phyloP scores from a whole-genome alignment of 108 stramenopile genomes.

The Aurantiochytrium sp. region DNA sequence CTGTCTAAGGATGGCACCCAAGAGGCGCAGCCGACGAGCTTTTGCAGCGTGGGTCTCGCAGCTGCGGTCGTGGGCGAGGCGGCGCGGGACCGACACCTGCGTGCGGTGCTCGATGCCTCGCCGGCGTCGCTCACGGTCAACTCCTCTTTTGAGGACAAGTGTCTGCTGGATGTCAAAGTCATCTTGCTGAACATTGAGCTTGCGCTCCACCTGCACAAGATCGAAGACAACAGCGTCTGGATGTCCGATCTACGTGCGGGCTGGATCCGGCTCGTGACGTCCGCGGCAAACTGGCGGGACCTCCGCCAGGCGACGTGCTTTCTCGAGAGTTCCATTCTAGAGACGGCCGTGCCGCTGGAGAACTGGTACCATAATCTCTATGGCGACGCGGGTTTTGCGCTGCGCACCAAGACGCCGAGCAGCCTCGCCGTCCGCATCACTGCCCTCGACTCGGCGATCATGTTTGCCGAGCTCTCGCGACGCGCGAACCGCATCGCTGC shows the following conservation, averaged over 20 bases:
- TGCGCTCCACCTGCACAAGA: background rate
- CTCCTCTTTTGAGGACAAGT: conserved; percentile 3
- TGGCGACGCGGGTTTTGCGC: conserved; percentile 14
- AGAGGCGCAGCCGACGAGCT: background rate
- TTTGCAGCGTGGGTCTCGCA: background rate
- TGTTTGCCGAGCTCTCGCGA: background rate
- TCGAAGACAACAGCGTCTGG: background rate
- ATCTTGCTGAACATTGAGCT: conserved; percentile 4
- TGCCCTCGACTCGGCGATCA: background rate
- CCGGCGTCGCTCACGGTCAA: background rate
- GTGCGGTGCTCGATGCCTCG: background rate
- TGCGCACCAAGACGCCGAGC: background rate
- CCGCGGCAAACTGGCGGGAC: conserved; percentile 2
- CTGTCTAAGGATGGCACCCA: background rate
- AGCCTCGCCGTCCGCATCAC: background rate
- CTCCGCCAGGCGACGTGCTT: background rate
- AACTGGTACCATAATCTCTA: conserved; percentile 9
- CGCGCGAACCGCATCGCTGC: background rate
- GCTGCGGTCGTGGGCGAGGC: background rate
- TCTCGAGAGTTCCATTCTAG: background rate
- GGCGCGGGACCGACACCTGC: background rate
- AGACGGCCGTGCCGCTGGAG: background rate
- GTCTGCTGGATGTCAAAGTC: conserved; percentile 3
- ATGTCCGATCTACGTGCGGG: background rate
- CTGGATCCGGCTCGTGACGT: conserved; percentile 13